These are phyloP conservation scores for Candida yuanshanica DNA, from an alignment of 805 yeast species.

Conservation along the genomic window DNA sequence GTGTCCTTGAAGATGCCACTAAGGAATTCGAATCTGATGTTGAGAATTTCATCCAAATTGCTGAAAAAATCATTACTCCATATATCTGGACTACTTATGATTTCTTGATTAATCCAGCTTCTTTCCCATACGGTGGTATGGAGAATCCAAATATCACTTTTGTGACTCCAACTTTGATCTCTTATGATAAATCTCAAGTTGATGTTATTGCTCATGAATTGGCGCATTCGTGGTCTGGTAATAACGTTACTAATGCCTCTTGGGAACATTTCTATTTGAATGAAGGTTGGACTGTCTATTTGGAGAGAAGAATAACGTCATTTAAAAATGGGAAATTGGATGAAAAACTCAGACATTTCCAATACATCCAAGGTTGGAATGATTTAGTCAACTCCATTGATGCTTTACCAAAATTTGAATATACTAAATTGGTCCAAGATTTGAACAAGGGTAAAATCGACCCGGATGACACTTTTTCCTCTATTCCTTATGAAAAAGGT, in stretches of 20 bases:
- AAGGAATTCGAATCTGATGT: conserved; percentile 78
- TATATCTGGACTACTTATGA: conserved; percentile 87
- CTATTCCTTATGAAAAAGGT: conserved; percentile 91
- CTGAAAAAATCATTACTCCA: conserved; percentile 68
- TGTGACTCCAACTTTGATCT: conserved; percentile 82
- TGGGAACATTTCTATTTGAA: conserved; percentile 95
- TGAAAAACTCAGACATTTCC: conserved; percentile 70
- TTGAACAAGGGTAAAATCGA: conserved; percentile 58
- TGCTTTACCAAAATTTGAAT: conserved; percentile 52
- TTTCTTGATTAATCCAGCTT: conserved; percentile 71
- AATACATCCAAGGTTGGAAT: conserved; percentile 85
- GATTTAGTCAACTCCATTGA: conserved; percentile 64
- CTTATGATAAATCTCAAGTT: conserved; percentile 80
- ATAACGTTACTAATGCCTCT: conserved; percentile 81
- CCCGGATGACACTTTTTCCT: conserved; percentile 85
- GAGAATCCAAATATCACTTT: conserved; percentile 89
- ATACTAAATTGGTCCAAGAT: conserved; percentile 65
- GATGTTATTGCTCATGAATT: conserved; percentile 91
- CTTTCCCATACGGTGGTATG: conserved; percentile 90
- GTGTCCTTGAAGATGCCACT: conserved; percentile 58
- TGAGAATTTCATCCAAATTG: conserved; percentile 72
- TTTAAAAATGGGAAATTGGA: conserved; percentile 51
- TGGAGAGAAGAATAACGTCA: conserved; percentile 71
- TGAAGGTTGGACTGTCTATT: conserved; percentile 94
- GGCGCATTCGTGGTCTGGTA: conserved; percentile 92